Evolutionary conservation across 345 rosid species (phyloP).

Genomic region (Murraya koenigii): DNA sequence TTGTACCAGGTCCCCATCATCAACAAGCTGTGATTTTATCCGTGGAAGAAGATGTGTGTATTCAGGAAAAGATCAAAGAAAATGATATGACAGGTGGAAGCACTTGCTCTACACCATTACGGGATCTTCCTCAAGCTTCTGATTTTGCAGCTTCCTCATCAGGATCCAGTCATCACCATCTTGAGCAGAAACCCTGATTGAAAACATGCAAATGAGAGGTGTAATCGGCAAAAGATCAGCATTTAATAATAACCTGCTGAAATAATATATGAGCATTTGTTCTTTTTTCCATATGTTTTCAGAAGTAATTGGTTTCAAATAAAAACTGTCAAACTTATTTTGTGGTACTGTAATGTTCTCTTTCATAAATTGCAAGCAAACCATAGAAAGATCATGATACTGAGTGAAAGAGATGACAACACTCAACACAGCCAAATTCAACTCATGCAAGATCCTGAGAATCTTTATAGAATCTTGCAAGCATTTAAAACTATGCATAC

Average conservation of each 20-base stretch:
- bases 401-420: neutral
- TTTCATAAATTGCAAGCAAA: neutral
- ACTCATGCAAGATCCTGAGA: slow-evolving; percentile 13
- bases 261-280: neutral
- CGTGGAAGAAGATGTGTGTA: slow-evolving; percentile 52
- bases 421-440: slow-evolving; percentile 20
- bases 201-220: slow-evolving; percentile 2
- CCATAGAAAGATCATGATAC: neutral
- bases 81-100: slow-evolving; percentile 22
- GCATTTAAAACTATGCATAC: slow-evolving; percentile 70
- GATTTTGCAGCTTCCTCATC: slow-evolving; percentile 25
- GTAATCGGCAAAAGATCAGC: neutral
- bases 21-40: slow-evolving; percentile 33
- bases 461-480: neutral
- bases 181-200: slow-evolving; percentile 31
- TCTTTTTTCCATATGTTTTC: neutral
- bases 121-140: slow-evolving; percentile 19
- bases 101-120: slow-evolving; percentile 22
- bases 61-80: slow-evolving; percentile 39
- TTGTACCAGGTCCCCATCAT: slow-evolving; percentile 50
- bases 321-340: slow-evolving; percentile 1
- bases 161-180: slow-evolving; percentile 25
- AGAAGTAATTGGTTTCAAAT: neutral
- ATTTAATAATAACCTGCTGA: neutral
- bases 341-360: neutral